These are phyloP conservation scores for Eucalyptus guilfoylei DNA, from an alignment of 345 rosid species.

Conservation along the genomic window DNA sequence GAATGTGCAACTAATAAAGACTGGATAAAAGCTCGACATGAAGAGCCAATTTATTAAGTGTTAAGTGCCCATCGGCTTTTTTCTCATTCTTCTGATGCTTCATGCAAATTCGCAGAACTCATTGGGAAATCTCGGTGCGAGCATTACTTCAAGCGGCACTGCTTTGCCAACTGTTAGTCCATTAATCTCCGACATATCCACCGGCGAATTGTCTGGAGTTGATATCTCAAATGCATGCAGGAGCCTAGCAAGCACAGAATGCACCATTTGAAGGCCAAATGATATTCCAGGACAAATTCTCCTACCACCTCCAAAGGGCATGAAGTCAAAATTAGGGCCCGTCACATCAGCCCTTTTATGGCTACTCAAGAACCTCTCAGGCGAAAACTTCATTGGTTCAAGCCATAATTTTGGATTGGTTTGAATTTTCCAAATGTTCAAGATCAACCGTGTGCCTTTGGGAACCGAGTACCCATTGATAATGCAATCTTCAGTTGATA, in stretches of 20 bases:
- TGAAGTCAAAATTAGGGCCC: constrained; percentile 15
- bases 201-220: neutral
- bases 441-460: constrained; percentile 6
- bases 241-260: constrained; percentile 10
- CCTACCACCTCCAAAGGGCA: constrained; percentile 31
- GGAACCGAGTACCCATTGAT: constrained; percentile 2
- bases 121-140: constrained; percentile 1
- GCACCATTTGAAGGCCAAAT: constrained; percentile 6
- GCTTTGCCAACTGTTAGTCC: neutral
- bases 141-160: constrained; percentile 1
- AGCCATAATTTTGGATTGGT: constrained; percentile 19
- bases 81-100: neutral
- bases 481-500: too few species aligned
- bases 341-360: constrained; percentile 7
- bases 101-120: neutral
- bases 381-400: constrained; percentile 14
- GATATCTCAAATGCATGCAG: constrained; percentile 16
- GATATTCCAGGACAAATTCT: too few species aligned
- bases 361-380: constrained; percentile 15
- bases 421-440: constrained; percentile 18
- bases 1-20: neutral
- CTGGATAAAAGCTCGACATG: neutral
- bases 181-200: constrained; percentile 5
- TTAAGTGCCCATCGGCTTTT: neutral
- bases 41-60: neutral